Evolutionary conservation across 164 flowering plant genomes (phyloP).

Genomic region (Warburgia ugandensis): DNA sequence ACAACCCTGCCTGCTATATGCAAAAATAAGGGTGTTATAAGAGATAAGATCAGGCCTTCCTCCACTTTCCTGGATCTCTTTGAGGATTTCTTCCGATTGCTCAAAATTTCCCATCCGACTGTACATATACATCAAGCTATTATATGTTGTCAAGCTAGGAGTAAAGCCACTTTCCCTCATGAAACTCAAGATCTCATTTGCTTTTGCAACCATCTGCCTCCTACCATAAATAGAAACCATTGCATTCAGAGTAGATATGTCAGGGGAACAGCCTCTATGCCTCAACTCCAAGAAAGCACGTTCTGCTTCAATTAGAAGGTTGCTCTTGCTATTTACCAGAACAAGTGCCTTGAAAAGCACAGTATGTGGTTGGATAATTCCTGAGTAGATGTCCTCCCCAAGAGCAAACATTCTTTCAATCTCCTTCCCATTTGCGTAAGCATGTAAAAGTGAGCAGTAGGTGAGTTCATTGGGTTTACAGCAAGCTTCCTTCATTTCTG

Average conservation of each 20-base stretch:
- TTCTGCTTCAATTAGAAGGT: conserved; percentile 69
- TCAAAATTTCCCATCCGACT: conserved; percentile 54
- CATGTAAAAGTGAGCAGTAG: conserved; percentile 75
- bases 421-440: conserved; percentile 82
- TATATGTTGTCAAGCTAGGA: conserved; percentile 82
- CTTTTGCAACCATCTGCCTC: conserved; percentile 64
- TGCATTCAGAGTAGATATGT: conserved; percentile 67
- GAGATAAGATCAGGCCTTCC: conserved; percentile 65
- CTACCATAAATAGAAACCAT: conserved; percentile 87
- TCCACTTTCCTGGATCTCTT: conserved; percentile 52
- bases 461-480: conserved; percentile 79
- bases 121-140: conserved; percentile 81
- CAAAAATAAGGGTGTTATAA: conserved; percentile 75
- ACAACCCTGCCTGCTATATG: conserved; percentile 61
- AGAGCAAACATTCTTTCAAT: conserved; percentile 58
- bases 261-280: conserved; percentile 50
- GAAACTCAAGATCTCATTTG: conserved; percentile 55
- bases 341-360: conserved; percentile 78
- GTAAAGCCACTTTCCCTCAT: conserved; percentile 69
- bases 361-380: conserved; percentile 41
- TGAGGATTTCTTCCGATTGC: conserved; percentile 61
- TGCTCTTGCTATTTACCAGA: conserved; percentile 71
- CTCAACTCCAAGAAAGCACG: conserved; percentile 66
- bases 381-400: conserved; percentile 71
- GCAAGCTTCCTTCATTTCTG: conserved; percentile 64